Conservation (phyloP, 2,329 filamentous ascomycete genomes). For the Alternaria atra region DNA sequence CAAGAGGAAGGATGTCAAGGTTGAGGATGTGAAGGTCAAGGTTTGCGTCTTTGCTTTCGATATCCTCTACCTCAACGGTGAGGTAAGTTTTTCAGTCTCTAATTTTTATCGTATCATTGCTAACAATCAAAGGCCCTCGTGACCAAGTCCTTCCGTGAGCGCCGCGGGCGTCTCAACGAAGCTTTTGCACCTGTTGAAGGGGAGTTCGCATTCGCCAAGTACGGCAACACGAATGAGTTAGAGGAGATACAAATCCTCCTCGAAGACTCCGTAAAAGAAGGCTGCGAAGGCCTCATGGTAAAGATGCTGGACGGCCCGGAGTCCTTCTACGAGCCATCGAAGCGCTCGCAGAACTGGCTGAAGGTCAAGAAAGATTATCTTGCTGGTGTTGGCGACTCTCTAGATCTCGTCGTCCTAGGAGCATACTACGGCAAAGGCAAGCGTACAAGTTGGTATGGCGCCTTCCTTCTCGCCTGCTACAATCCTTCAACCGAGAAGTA, state of each 20-base stretch:
- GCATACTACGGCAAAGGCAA: constrained; percentile 96
- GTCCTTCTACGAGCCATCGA: constrained; percentile 94
- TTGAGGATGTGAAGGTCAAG: constrained; percentile 94
- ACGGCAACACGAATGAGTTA: constrained; percentile 85
- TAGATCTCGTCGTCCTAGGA: constrained; percentile 94
- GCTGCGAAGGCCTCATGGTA: constrained; percentile 97
- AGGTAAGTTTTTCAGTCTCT: constrained; percentile 57
- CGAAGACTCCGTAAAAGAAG: constrained; percentile 94
- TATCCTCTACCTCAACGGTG: constrained; percentile 89
- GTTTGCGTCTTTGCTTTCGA: constrained; percentile 98
- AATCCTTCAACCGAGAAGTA: constrained; percentile 82
- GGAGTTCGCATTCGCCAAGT: constrained; percentile 89
- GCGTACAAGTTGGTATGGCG: constrained; percentile 93
- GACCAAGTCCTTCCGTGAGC: constrained; percentile 83
- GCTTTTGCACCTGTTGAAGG: constrained; percentile 83
- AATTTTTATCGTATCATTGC: background rate
- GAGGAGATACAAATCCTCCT: constrained; percentile 93
- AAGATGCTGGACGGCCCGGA: constrained; percentile 97
- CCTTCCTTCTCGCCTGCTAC: constrained; percentile 94
- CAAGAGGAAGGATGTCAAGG: constrained; percentile 96
- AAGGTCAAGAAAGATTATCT: constrained; percentile 99
- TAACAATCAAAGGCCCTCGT: constrained; percentile 70
- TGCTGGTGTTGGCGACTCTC: constrained; percentile 88
- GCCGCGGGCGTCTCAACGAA: constrained; percentile 75
- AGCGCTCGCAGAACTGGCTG: constrained; percentile 96